Evolutionary conservation across 192 early-diverging fungal species (phyloP), one percentile per base, ranked within the genome.

Genomic region (Chytriomyces sp.): DNA sequence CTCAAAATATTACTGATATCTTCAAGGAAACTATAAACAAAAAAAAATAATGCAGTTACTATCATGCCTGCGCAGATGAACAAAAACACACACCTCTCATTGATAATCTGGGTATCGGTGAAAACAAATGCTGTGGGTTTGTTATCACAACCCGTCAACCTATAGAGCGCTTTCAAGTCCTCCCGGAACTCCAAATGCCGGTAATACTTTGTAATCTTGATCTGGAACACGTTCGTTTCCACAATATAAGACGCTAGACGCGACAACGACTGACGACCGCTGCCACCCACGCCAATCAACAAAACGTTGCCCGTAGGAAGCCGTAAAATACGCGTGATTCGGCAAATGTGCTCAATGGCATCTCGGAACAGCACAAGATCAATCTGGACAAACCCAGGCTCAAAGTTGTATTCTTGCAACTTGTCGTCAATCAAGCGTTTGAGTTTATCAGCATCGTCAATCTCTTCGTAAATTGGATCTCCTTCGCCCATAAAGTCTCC

Each of bases 131-230:
- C 84, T 2, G 82, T 89, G 1, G 86, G 85, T 63, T 89, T 89
- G 20, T 80, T 82, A 45, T 87, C 84, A 7, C 88, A 53, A 9
- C 88, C 88, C 3, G 88, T 78, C 57, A 82, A 48, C 64, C 85
- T 67, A 62, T 87, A 89, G 2, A 89, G 61, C 7, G 57, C 84
- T 57, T 89, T 89, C 35, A 89, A 68, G 62, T 89, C 88, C 75
- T 89, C 88, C 18, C 88, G 70, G 77, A 88, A 89, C 45, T 89
- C 88, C 4, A 77, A 63, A 63, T 89, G 83, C 5, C 88, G 76
- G 71, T 89, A 89, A 50, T 88, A 80, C 74, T 89, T 89, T 23
- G 88, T 83, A 57, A 89, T 89, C 66, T 89, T 89, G 73, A 89
- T 89, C 77, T 89, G 88, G 69, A 87, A 87, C 11, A 88, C 79